Evolutionary conservation across 208 protist genomes (phyloP).

Genomic region (Acanthamoeba castellanii): DNA sequence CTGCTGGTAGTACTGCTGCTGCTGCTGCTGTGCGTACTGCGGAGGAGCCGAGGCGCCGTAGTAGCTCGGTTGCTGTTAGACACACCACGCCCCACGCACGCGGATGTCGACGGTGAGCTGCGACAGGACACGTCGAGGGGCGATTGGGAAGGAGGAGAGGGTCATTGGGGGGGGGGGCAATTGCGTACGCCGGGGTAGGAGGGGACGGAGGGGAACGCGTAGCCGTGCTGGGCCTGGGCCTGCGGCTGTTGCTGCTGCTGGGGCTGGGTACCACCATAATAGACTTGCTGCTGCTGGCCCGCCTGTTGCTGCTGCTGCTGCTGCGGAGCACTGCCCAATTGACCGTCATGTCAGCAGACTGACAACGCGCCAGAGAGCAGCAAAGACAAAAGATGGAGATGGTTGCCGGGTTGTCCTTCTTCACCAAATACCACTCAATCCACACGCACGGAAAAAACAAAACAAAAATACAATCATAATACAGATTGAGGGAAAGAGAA

Average conservation of each 20-base stretch:
- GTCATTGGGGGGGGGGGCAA: no score
- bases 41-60: not conserved
- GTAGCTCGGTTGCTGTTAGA: not conserved
- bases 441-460: not conserved
- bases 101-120: no score
- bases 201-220: constrained; percentile 8
- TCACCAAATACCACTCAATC: no score
- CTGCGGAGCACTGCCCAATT: no score
- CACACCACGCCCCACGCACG: not conserved
- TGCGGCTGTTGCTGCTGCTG: not conserved
- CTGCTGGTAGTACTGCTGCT: not conserved
- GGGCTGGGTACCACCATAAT: not conserved
- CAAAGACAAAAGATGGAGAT: not conserved
- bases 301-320: no score
- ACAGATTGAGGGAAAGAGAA: not conserved
- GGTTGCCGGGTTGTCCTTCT: no score
- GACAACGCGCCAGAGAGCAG: no score
- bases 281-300: not conserved
- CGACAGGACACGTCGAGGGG: not conserved
- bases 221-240: not conserved
- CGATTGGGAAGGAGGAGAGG: not conserved
- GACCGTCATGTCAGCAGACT: no score
- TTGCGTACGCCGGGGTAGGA: not conserved
- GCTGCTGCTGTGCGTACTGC: not conserved
- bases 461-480: not conserved